These are phyloP conservation scores for Jamesozyma hellenica DNA, from an alignment of 805 yeast genomes.

Conservation along the genomic window DNA sequence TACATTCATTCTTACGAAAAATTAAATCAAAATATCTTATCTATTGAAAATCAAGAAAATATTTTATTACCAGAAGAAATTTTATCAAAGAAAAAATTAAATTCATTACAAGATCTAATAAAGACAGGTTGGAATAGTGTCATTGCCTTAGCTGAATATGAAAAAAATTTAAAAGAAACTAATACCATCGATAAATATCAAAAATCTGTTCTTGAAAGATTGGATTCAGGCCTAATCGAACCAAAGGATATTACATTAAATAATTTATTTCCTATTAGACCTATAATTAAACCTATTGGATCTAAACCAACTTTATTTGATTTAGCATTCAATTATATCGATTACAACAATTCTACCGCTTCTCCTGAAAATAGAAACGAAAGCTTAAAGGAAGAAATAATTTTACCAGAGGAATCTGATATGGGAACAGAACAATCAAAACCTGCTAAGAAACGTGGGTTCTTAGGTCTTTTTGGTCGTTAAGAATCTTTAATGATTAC, in stretches of 20 bases:
- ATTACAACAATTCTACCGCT: constrained; percentile 31
- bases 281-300: constrained; percentile 49
- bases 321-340: constrained; percentile 74
- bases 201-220: constrained; percentile 34
- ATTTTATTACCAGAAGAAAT: constrained; percentile 16
- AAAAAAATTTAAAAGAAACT: constrained; percentile 11
- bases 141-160: constrained; percentile 29
- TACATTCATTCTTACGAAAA: constrained; percentile 19
- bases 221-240: constrained; percentile 11
- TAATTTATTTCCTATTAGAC: constrained; percentile 26
- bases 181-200: constrained; percentile 6
- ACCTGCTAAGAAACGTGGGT: constrained; percentile 47
- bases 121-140: constrained; percentile 24
- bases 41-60: constrained; percentile 5
- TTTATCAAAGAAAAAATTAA: constrained; percentile 34
- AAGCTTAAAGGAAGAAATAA: constrained; percentile 7
- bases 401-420: constrained; percentile 4
- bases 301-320: constrained; percentile 89
- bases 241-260: constrained; percentile 17
- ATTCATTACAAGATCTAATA: constrained; percentile 40
- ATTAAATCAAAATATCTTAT: constrained; percentile 9
- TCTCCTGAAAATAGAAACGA: background rate
- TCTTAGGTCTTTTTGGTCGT: constrained; percentile 66
- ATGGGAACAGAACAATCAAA: constrained; percentile 6
- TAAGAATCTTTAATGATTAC: no score